Evolutionary conservation across 1,284 basidiomycete genomes (phyloP), one percentile per base, ranked within the genome.

Genomic region (Trichosporon ovoides): DNA sequence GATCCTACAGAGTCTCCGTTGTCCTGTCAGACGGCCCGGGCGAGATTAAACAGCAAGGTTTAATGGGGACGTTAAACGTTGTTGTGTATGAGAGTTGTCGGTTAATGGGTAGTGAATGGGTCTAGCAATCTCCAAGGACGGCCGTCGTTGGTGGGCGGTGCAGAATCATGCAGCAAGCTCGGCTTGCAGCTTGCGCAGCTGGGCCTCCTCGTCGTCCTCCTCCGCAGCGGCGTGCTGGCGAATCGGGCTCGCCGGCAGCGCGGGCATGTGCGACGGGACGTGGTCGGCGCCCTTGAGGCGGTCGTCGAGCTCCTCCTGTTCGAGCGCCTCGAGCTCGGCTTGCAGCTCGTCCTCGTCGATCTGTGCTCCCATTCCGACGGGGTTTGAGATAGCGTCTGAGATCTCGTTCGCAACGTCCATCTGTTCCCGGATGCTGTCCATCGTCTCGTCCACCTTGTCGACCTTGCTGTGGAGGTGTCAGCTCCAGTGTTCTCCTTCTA

Each of bases 321-420:
- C 94, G 56, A 98, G 81, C 38, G 92, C 89, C 33, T 88, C 89
- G 37, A 99, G 80, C 74, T 98, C 90, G 38, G 83, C 82, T 72
- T 84, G 84, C 62, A 99, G 82, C 46, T 88, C 89, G 62, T 90
- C 89, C 87, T 93, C 89, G 78, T 92, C 90, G 43, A 86, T 68
- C 28, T 86, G 82, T 61, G 82, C 74, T 53, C 84, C 86, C 68
- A 83, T 82, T 61, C 84, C 84, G 38, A 84, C 78, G 20, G 89
- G 89, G 73, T 86, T 87, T 38, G 91, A 91, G 71, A 98, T 94
- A 57, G 89, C 86, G n/a, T 93, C 88, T 56, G 90, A 90, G 62
- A 99, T 92, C 80, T 99, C 96, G 76, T 89, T 89, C 57, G 93
- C 93, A 61, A 97, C 81, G 58, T 94, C 91, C 78, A 92, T 88